phyloP scores from a whole-genome alignment of 2,329 filamentous ascomycete genomes.

The Biscogniauxia marginata region DNA sequence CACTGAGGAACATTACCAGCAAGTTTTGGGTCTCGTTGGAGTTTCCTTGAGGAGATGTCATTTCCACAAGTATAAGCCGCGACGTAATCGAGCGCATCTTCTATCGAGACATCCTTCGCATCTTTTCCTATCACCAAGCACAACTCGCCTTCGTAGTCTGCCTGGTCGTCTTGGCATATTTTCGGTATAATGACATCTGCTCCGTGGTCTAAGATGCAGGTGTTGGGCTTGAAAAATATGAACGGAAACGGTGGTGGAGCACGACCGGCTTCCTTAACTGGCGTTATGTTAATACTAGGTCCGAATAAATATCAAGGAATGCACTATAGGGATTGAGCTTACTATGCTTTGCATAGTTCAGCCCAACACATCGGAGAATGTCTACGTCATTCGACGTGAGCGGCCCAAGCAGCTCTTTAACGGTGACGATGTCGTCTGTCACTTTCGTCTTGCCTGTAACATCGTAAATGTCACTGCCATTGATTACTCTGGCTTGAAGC shows the following conservation, averaged over 20 bases:
- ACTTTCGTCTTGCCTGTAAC: conserved; percentile 45
- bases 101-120: conserved; percentile 45
- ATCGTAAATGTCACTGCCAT: conserved; percentile 50
- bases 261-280: conserved; percentile 51
- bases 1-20: conserved; percentile 56
- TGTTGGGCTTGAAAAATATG: conserved; percentile 51
- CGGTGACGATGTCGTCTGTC: conserved; percentile 52
- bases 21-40: conserved; percentile 47
- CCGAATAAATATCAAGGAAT: background rate
- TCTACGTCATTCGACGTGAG: conserved; percentile 50
- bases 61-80: conserved; percentile 55
- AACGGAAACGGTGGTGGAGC: conserved; percentile 48
- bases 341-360: conserved; percentile 61
- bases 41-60: conserved; percentile 52
- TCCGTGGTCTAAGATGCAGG: conserved; percentile 37
- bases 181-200: conserved; percentile 44
- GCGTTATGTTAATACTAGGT: background rate
- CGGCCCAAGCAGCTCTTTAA: conserved; percentile 54
- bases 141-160: conserved; percentile 50
- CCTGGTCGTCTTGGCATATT: conserved; percentile 46
- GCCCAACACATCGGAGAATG: conserved; percentile 56
- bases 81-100: conserved; percentile 48
- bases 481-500: conserved; percentile 52
- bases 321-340: conserved; percentile 4
- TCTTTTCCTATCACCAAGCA: conserved; percentile 44